phyloP scores from a whole-genome alignment of 305 asterid species.

The Fraxinus paxiana region DNA sequence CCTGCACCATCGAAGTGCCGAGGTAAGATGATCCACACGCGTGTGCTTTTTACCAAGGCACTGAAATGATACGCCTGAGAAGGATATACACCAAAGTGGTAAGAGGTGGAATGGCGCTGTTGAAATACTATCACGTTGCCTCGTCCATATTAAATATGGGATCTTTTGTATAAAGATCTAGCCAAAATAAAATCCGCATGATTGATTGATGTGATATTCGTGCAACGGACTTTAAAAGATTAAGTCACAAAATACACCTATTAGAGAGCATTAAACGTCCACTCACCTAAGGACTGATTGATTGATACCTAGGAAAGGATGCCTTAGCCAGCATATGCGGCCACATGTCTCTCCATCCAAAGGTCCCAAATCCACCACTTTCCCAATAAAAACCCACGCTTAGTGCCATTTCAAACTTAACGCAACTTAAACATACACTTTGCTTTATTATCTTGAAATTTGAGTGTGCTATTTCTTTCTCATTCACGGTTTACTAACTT shows the following conservation, averaged over 20 bases:
- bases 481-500: background rate
- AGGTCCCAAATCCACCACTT: background rate
- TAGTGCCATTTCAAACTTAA: background rate
- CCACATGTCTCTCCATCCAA: background rate
- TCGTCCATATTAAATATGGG: too few relatives aligned
- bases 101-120: background rate
- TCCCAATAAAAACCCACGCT: background rate
- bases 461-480: background rate
- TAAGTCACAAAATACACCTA: background rate
- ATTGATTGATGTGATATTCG: background rate
- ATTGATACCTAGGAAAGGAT: background rate
- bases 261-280: background rate
- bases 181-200: background rate
- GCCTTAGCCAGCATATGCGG: background rate
- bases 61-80: background rate
- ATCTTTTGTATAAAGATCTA: background rate
- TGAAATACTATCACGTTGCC: background rate
- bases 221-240: background rate
- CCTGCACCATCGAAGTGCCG: background rate
- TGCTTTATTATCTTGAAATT: background rate
- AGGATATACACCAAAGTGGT: background rate
- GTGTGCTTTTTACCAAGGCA: background rate
- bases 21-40: background rate
- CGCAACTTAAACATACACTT: background rate
- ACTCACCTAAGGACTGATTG: background rate